Base-by-base conservation (phyloP, 2,329 filamentous ascomycete genomes). In the Aotearoamyces nothofagi region DNA sequence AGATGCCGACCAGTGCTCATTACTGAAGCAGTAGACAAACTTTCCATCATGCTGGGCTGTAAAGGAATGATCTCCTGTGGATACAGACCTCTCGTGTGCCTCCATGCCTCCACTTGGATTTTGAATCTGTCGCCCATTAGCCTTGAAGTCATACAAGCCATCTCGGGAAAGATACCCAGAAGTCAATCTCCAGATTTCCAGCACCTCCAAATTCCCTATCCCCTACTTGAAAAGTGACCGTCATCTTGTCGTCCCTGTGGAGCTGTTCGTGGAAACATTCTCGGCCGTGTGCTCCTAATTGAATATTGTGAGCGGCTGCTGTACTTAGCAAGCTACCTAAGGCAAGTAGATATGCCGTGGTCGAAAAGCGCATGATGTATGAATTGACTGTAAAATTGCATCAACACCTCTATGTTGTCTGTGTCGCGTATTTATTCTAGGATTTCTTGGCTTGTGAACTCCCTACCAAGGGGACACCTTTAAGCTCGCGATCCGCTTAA, bases 1-100 rank as follows among this genome's bases (percentile, higher is more conserved):
- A 55, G 83, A 83, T 34, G 86, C 84, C 34, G 82, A 81, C 84
- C 87, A 98, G 55, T 90, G 78, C 64, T 96, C 87, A 59, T 98
- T 98, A 58, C 90, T 92, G 62, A 98, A 98, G 72, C 90, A 98
- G 72, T 98, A 98, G 33, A 70, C 63, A 61, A 80, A 94, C 59
- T 80, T 84, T 40, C 90, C 90, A 54, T 98, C 86, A 50, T 74
- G 60, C 44, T 67, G 63, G 29, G 90, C 86, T 22, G 74, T 78
- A 58, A 98, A 96, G 33, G 81, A 81, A 61, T 92, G 83, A 57
- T 96, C 87, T 51, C 90, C 90, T 45, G 80, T 86, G 38, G 86
- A 86, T 34, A 90, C 69, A 35, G 71, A 66, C 55, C 78, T 79
- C 51, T 92, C 72, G 56, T 82, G 78, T 47, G 80, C 66, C 52